These are phyloP conservation scores for Verticillium nubilum DNA, from an alignment of 2,329 filamentous ascomycete genomes.

Conservation along the genomic window DNA sequence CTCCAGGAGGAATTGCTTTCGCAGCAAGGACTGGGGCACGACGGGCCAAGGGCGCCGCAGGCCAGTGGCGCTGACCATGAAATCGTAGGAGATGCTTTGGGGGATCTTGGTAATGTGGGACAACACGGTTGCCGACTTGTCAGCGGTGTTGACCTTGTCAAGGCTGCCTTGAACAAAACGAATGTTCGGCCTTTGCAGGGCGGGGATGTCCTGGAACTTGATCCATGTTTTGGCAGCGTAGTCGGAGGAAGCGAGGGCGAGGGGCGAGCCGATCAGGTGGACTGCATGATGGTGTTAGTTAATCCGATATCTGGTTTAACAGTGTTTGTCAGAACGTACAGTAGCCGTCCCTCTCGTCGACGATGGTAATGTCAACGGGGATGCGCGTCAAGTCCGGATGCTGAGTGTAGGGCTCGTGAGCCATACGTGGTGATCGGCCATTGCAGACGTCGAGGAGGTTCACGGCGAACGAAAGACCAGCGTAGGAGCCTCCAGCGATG, in stretches of 20 bases:
- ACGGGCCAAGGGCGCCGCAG: slow-evolving; percentile 66
- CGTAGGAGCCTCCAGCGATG: slow-evolving; percentile 67
- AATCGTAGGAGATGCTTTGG: slow-evolving; percentile 59
- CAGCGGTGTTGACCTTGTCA: slow-evolving; percentile 50
- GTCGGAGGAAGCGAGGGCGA: slow-evolving; percentile 59
- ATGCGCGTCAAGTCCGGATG: slow-evolving; percentile 38
- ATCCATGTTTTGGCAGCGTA: slow-evolving; percentile 67
- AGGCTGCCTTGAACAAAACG: slow-evolving; percentile 62
- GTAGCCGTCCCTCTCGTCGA: slow-evolving; percentile 78
- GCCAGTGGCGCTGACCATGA: slow-evolving; percentile 67
- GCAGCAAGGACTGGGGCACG: slow-evolving; percentile 60
- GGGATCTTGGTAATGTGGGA: slow-evolving; percentile 38
- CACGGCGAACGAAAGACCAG: slow-evolving; percentile 60
- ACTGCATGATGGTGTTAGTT: slow-evolving; percentile 27
- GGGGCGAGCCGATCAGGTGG: slow-evolving; percentile 70
- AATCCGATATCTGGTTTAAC: not conserved
- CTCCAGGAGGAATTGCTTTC: slow-evolving; percentile 59
- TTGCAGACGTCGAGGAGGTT: slow-evolving; percentile 63
- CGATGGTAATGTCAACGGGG: slow-evolving; percentile 64
- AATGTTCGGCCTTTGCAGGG: slow-evolving; percentile 58
- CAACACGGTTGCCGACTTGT: slow-evolving; percentile 54
- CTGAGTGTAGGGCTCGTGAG: slow-evolving; percentile 29
- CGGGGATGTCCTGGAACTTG: slow-evolving; percentile 60
- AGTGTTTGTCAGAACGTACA: slow-evolving; percentile 44
- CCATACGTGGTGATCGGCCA: slow-evolving; percentile 45